These are phyloP conservation scores for Dendrobium catenatum DNA, from an alignment of 106 monocot species.

Conservation along the genomic window DNA sequence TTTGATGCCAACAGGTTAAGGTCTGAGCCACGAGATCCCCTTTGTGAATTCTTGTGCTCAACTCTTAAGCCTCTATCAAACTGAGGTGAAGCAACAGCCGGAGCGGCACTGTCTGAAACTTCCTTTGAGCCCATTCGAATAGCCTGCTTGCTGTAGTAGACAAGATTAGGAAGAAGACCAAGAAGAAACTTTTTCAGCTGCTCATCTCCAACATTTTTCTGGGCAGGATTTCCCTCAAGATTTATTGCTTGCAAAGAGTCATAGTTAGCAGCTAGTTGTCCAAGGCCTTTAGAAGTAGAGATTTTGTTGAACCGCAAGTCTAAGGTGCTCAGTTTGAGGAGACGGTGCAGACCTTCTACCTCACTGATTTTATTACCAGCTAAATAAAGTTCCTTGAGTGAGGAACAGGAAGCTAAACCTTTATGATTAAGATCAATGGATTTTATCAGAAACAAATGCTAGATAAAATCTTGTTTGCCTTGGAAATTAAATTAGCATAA, in stretches of 20 bases:
- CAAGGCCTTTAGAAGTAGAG: slow-evolving; percentile 68
- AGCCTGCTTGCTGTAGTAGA: slow-evolving; percentile 42
- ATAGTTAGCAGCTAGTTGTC: slow-evolving; percentile 84
- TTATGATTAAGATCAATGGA: neutral
- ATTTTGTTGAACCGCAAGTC: slow-evolving; percentile 70
- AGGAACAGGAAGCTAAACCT: slow-evolving; percentile 72
- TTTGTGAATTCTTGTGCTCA: slow-evolving; percentile 17
- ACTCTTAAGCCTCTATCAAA: slow-evolving; percentile 12
- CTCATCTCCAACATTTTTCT: slow-evolving; percentile 72
- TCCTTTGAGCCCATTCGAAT: neutral
- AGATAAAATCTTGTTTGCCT: neutral
- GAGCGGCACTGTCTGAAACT: slow-evolving; percentile 2
- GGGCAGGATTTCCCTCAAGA: slow-evolving; percentile 72
- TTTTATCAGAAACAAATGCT: neutral
- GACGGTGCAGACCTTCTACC: slow-evolving; percentile 84
- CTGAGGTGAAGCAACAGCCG: neutral
- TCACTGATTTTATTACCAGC: slow-evolving; percentile 89
- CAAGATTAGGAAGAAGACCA: slow-evolving; percentile 57
- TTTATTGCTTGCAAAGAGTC: slow-evolving; percentile 58
- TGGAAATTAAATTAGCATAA: neutral
- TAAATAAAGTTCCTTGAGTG: slow-evolving; percentile 76
- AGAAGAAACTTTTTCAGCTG: slow-evolving; percentile 68
- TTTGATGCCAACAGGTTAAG: neutral
- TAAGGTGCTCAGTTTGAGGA: slow-evolving; percentile 62
- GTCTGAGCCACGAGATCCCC: neutral